phyloP scores from a whole-genome alignment of 2,329 filamentous ascomycete species.

The Neofusicoccum kwambonambiense region DNA sequence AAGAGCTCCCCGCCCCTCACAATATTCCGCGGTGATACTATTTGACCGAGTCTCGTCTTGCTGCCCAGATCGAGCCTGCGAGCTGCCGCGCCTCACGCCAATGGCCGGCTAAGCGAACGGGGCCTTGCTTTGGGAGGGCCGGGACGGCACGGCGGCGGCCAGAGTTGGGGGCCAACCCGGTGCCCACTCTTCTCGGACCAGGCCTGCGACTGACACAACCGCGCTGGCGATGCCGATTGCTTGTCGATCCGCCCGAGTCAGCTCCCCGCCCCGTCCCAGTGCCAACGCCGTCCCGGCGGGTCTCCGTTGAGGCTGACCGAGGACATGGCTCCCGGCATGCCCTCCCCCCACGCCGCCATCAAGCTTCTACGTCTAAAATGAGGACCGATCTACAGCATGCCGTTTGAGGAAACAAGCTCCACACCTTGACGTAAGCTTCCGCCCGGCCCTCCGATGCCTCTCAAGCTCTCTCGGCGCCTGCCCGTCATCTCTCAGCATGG shows the following conservation, averaged over 20 bases:
- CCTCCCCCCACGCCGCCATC: background rate
- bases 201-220: background rate
- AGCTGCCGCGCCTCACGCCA: background rate
- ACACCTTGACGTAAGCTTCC: constrained; percentile 1
- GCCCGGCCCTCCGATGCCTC: background rate
- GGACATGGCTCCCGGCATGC: background rate
- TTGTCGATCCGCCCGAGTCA: background rate
- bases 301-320: background rate
- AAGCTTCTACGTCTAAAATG: background rate
- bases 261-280: background rate
- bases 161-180: background rate
- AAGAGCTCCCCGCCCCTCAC: background rate
- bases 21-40: constrained; percentile 9
- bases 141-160: background rate
- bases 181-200: background rate
- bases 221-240: background rate
- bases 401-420: background rate
- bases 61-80: background rate
- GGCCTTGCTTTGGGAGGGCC: background rate
- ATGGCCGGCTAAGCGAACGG: background rate
- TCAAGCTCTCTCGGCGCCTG: background rate
- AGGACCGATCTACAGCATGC: background rate
- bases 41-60: constrained; percentile 12
- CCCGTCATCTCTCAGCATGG: background rate
- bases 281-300: background rate